Conservation (phyloP, 345 rosid species). For the Citrus trifoliata region DNA sequence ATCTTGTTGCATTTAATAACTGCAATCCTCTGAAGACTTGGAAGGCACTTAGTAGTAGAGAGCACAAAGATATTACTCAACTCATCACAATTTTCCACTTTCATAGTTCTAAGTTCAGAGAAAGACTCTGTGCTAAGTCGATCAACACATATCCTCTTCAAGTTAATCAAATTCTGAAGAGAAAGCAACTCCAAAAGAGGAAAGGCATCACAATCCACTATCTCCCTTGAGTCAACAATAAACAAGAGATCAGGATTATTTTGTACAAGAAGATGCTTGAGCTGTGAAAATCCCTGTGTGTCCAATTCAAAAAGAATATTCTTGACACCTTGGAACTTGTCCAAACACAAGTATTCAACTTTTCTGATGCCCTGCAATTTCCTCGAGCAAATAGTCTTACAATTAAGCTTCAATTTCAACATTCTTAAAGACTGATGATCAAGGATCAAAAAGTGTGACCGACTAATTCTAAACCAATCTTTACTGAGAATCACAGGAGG, state of each 20-base stretch:
- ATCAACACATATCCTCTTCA: slow-evolving; percentile 16
- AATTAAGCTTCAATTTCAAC: neutral
- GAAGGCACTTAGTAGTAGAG: slow-evolving; percentile 12
- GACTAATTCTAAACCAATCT: neutral
- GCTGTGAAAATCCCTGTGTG: slow-evolving; percentile 1
- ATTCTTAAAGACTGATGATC: neutral
- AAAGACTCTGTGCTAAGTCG: neutral
- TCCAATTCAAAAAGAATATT: slow-evolving; percentile 5
- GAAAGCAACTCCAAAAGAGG: neutral
- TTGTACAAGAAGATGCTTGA: slow-evolving; percentile 9
- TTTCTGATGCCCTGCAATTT: neutral
- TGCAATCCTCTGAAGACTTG: slow-evolving; percentile 12
- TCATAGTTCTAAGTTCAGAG: slow-evolving; percentile 1
- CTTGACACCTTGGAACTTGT: neutral
- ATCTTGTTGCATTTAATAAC: slow-evolving; percentile 1
- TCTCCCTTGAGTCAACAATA: neutral
- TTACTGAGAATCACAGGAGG: neutral
- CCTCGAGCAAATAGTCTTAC: neutral
- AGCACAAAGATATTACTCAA: neutral
- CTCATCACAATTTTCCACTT: neutral
- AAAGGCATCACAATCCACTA: neutral
- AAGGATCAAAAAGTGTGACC: neutral
- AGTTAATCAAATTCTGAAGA: neutral
- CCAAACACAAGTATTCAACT: slow-evolving; percentile 15
- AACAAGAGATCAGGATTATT: neutral